Base-by-base conservation (phyloP, 73 alveolate species). In the Symbiodinium natans region DNA sequence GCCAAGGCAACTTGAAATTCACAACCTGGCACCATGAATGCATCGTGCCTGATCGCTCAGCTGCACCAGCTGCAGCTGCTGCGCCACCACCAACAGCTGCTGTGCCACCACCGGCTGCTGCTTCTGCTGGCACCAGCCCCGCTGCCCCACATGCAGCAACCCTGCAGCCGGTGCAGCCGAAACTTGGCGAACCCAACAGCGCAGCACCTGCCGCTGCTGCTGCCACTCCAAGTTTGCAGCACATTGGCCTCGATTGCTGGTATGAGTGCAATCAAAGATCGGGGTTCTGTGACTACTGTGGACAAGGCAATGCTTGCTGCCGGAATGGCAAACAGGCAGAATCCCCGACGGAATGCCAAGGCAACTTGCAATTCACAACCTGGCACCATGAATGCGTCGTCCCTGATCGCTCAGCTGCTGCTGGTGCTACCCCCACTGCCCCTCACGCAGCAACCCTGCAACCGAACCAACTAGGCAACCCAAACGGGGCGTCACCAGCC, bases 341-440 rank as follows among this genome's bases (percentile, higher is more conserved):
- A 38, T 41, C 88, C 1, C 97, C 97, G n/a, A 41, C 21, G 39
- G 97, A 90, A 41, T 90, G 97, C n/a, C 31, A 41, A 59, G 97
- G 97, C 77, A 33, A 71, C 38, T 41, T 90, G 87, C 31, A 42
- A 75, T 90, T 90, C 52, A 90, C 87, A 21, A 90, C 97, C 5
- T 90, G 97, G 97, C 97, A 90, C 27, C 97, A 90, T 25, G 97
- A 90, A 23, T 90, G 97, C 39, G 88, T 90, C 40, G 97, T 90
- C 77, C 97, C 97, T 13, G 86, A 88, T 71, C 29, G n/a, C 21
- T 27, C 43, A 56, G 94, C 95, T 23, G 86, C 86, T 6, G 85
- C 95, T 5, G 41, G 31, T 10, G 95, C 95, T 38, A 41, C 73
- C 7, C 86, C 86, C 21, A n/a, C 85, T 41, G 68, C 40, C 21